Conservation (phyloP, 257 asterid species). For the Lavandula angustifolia region DNA sequence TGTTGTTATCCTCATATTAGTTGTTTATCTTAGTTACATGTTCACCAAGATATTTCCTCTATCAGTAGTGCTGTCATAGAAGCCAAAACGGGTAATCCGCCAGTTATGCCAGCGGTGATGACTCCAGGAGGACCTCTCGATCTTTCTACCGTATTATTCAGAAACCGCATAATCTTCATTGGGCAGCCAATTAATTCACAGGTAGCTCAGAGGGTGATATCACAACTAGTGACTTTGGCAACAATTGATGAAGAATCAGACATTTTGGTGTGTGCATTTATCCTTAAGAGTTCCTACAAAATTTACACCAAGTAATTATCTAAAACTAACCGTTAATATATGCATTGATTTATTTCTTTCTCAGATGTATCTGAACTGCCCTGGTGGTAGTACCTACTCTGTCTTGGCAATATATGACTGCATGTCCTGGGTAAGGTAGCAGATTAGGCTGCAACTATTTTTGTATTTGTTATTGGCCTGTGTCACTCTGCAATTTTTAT, state of each 20-base stretch:
- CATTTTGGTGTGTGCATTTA: constrained; percentile 61
- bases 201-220: constrained; percentile 93
- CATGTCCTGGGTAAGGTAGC: constrained; percentile 92
- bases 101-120: constrained; percentile 90
- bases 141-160: constrained; percentile 82
- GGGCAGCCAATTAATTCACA: constrained; percentile 81
- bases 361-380: constrained; percentile 92
- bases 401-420: constrained; percentile 95
- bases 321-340: constrained; percentile 20
- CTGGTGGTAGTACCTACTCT: constrained; percentile 91
- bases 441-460: constrained; percentile 26
- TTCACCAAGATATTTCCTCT: constrained; percentile 23
- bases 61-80: constrained; percentile 66
- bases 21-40: constrained; percentile 9
- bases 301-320: constrained; percentile 14
- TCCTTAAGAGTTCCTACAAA: constrained; percentile 8
- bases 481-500: constrained; percentile 16
- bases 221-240: constrained; percentile 94
- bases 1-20: neutral
- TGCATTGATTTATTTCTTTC: constrained; percentile 13
- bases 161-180: constrained; percentile 88
- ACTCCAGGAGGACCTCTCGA: constrained; percentile 94
- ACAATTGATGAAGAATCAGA: constrained; percentile 91
- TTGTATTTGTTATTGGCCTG: no score
- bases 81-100: constrained; percentile 89